Percentiles rank a stretch among this genome's conserved stretches.
Evolutionary conservation across 805 yeast species (phyloP).

Genomic region (Cyberlindnera euphorbiiphila): DNA sequence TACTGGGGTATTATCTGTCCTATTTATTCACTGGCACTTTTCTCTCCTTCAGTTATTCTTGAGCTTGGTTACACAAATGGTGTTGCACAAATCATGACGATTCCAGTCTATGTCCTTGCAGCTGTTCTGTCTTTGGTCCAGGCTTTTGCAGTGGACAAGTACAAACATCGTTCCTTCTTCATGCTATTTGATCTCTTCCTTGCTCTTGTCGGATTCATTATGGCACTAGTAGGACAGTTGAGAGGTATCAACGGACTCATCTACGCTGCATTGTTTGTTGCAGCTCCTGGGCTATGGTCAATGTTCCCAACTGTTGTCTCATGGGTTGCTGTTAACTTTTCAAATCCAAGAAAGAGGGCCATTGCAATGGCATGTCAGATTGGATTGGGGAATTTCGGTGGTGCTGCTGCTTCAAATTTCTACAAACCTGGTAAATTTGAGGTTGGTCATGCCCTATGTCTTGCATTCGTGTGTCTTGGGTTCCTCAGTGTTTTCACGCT

Average conservation of each 20-base stretch:
- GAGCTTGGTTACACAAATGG: constrained; percentile 15
- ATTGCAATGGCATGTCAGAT: constrained; percentile 39
- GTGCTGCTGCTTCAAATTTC: constrained; percentile 35
- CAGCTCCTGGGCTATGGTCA: constrained; percentile 31
- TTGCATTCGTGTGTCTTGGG: constrained; percentile 34
- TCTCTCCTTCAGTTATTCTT: constrained; percentile 19
- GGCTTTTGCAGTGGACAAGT: constrained; percentile 17
- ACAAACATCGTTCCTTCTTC: constrained; percentile 31
- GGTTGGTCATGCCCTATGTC: constrained; percentile 33
- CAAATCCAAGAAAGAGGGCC: constrained; percentile 36
- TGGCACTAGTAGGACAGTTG: constrained; percentile 29
- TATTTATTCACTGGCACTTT: constrained; percentile 18
- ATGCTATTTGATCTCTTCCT: constrained; percentile 26
- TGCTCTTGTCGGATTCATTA: constrained; percentile 34
- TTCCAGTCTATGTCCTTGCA: constrained; percentile 18
- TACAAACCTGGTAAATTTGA: constrained; percentile 30
- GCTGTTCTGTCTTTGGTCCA: constrained; percentile 15
- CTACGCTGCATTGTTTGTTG: constrained; percentile 32
- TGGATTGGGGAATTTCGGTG: constrained; percentile 37
- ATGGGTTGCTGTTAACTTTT: constrained; percentile 37
- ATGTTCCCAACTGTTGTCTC: constrained; percentile 34
- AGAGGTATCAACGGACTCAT: constrained; percentile 25
- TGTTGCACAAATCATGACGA: constrained; percentile 30
- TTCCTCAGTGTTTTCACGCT: constrained; percentile 22
- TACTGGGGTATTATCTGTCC: constrained; percentile 18